phyloP scores from a whole-genome alignment of 192 early-diverging fungal genomes.

The Coemansia pectinata region DNA sequence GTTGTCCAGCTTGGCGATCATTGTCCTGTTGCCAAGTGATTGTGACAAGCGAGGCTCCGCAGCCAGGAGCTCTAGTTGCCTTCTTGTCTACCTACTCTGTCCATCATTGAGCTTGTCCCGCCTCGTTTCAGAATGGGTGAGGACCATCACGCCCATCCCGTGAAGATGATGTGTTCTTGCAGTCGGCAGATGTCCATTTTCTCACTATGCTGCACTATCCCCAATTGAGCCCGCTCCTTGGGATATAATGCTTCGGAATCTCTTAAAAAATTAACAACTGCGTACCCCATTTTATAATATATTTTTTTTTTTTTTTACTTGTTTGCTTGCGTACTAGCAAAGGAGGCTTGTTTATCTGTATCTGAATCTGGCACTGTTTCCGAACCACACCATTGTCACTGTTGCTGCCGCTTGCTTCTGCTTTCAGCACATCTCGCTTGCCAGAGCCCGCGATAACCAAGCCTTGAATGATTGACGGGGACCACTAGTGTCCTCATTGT shows the following conservation, averaged over 20 bases:
- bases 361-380: not conserved
- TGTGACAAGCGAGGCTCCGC: slow-evolving; percentile 1
- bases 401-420: not conserved
- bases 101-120: not conserved
- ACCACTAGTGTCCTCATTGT: not conserved
- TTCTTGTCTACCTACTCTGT: not conserved
- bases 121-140: not conserved
- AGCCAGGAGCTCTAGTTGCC: not conserved
- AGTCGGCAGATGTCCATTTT: not conserved
- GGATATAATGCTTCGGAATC: not conserved
- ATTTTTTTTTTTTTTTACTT: not conserved
- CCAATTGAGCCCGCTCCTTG: not conserved
- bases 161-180: not conserved
- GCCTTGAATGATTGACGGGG: not conserved
- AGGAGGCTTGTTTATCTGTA: not conserved
- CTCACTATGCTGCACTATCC: not conserved
- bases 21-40: not conserved
- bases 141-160: not conserved
- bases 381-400: not conserved
- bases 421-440: not conserved
- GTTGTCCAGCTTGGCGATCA: not conserved
- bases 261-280: too few relatives aligned
- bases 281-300: too few relatives aligned
- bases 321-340: not conserved
- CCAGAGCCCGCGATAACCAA: not conserved